Conservation (phyloP, 2,329 filamentous ascomycete genomes). For the Rhynchosporium agropyri region DNA sequence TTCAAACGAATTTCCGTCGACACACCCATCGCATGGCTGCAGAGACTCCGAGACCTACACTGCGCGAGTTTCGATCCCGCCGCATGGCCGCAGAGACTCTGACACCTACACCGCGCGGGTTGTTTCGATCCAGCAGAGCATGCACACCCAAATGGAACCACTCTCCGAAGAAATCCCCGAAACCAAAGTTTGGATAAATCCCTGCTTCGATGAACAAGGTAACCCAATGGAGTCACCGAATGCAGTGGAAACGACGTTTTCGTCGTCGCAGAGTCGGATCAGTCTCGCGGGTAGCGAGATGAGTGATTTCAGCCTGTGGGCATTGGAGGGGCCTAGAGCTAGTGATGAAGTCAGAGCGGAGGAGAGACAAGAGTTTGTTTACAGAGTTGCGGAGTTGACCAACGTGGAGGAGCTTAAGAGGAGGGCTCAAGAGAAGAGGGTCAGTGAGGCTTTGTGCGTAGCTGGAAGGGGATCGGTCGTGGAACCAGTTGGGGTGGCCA, state of each 20-base stretch:
- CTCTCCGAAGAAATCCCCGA: neutral
- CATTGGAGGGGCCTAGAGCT: conserved; percentile 13
- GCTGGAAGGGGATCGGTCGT: neutral
- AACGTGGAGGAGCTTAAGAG: neutral
- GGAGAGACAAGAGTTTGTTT: neutral
- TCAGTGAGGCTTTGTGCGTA: neutral
- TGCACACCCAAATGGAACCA: neutral
- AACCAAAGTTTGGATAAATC: conserved; percentile 22
- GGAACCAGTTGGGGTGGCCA: neutral
- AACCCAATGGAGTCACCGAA: conserved; percentile 3
- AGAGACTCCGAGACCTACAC: neutral
- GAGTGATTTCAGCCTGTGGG: conserved; percentile 17
- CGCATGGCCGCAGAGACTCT: neutral
- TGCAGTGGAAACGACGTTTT: neutral
- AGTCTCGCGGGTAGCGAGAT: neutral
- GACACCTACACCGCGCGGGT: neutral
- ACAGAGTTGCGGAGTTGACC: neutral
- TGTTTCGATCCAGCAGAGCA: neutral
- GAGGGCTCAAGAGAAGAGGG: neutral
- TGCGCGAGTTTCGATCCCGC: neutral
- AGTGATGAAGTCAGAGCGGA: conserved; percentile 16
- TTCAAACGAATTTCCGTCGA: neutral
- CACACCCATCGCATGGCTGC: neutral
- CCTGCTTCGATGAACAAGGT: conserved; percentile 10
- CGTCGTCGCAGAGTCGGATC: neutral